Percentiles rank a stretch among this genome's conserved stretches.
Evolutionary conservation across 2,329 filamentous ascomycete genomes (phyloP).

Genomic region (Rhynchosporium graminicola): DNA sequence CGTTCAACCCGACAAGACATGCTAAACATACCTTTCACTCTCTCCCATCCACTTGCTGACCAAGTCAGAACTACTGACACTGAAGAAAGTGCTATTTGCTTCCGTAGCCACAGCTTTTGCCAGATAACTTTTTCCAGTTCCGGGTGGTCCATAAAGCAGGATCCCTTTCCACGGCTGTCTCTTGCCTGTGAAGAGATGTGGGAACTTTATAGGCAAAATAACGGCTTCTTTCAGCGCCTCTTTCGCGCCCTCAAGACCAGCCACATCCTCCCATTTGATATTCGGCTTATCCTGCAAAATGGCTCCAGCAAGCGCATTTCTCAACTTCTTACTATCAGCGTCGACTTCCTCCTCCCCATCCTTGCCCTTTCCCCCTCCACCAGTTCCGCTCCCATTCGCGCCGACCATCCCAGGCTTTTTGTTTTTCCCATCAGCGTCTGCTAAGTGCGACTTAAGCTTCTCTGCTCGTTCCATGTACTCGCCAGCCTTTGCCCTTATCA

Average conservation of each 20-base stretch:
- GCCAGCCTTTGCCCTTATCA: slow-evolving; percentile 90
- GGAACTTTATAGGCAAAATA: slow-evolving; percentile 96
- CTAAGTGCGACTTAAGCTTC: slow-evolving; percentile 91
- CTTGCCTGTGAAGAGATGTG: slow-evolving; percentile 93
- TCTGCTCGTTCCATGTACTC: slow-evolving; percentile 99
- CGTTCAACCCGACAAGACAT: not conserved
- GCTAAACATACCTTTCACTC: slow-evolving; percentile 75
- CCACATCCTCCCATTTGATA: slow-evolving; percentile 97
- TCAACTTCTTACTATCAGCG: slow-evolving; percentile 92
- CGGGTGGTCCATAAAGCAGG: slow-evolving; percentile 90
- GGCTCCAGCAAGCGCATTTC: slow-evolving; percentile 85
- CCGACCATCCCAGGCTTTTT: slow-evolving; percentile 74
- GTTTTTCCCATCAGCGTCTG: slow-evolving; percentile 68
- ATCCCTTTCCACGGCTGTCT: slow-evolving; percentile 98
- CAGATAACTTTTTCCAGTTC: slow-evolving; percentile 96
- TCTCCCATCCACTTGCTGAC: slow-evolving; percentile 99
- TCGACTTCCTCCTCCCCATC: slow-evolving; percentile 69
- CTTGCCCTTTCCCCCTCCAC: slow-evolving; percentile 63
- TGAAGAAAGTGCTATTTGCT: slow-evolving; percentile 99
- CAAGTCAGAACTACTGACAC: slow-evolving; percentile 93
- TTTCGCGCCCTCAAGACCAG: slow-evolving; percentile 89
- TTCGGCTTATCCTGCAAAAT: slow-evolving; percentile 96
- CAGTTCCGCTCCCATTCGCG: slow-evolving; percentile 67
- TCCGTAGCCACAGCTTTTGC: slow-evolving; percentile 98
- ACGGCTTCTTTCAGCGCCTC: slow-evolving; percentile 98